Percentiles rank a stretch among this genome's conserved stretches.
phyloP scores from a whole-genome alignment of 345 rosid species.

The Schrenkiella parvula region DNA sequence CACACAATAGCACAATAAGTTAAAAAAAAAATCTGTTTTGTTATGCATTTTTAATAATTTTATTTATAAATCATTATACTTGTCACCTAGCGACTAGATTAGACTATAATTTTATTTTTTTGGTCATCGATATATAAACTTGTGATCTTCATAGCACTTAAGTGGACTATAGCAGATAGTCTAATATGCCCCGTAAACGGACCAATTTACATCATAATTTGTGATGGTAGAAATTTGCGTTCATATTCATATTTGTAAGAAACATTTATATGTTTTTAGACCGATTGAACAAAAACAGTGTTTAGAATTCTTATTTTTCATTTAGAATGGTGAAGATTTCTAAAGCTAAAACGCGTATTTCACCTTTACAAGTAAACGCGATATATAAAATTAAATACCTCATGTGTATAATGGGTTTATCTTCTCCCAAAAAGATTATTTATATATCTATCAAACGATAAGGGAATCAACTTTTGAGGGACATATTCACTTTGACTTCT shows the following conservation, averaged over 20 bases:
- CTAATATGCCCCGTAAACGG: not conserved
- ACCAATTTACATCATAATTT: not conserved
- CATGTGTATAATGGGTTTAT: not conserved
- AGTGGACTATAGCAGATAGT: not conserved
- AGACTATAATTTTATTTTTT: not conserved
- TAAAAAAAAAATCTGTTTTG: too few species aligned
- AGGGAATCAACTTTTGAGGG: not conserved
- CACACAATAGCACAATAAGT: slow-evolving; percentile 10
- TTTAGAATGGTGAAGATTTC: not conserved
- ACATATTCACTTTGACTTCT: slow-evolving; percentile 6
- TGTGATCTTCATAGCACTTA: not conserved
- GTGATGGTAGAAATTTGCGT: not conserved
- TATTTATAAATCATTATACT: not conserved
- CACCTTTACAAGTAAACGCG: not conserved
- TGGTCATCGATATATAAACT: not conserved
- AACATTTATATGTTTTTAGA: not conserved
- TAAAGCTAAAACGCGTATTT: not conserved
- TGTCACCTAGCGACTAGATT: not conserved
- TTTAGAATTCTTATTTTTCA: too few species aligned
- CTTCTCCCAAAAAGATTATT: too few species aligned
- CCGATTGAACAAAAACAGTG: not conserved
- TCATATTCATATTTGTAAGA: not conserved
- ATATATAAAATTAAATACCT: not conserved
- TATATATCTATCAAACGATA: not conserved
- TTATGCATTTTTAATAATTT: not conserved